Percentiles rank a stretch among this genome's conserved stretches.
These are phyloP conservation scores for Neurospora sp. DNA, from an alignment of 495 filamentous ascomycete genomes.

Conservation along the genomic window DNA sequence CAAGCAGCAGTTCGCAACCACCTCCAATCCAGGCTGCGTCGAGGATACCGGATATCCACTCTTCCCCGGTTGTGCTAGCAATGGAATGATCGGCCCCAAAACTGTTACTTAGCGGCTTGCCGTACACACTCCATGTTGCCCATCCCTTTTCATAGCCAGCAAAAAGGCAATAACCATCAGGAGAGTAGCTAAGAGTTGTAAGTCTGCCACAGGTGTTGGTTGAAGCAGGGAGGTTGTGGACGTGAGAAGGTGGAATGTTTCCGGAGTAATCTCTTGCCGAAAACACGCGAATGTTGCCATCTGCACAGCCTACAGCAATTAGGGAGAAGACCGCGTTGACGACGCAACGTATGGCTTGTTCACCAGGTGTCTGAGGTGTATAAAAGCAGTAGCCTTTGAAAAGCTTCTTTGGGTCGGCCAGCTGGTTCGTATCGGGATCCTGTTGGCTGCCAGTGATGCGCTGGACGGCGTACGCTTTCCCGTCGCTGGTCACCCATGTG, in stretches of 20 bases:
- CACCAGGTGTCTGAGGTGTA: slow-evolving; percentile 45
- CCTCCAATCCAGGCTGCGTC: slow-evolving; percentile 79
- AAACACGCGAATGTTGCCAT: slow-evolving; percentile 76
- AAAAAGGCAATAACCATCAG: slow-evolving; percentile 94
- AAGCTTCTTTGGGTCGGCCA: slow-evolving; percentile 45
- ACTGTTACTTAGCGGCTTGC: slow-evolving; percentile 73
- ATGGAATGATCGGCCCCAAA: slow-evolving; percentile 58
- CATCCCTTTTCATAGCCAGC: slow-evolving; percentile 89
- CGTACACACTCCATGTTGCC: slow-evolving; percentile 95
- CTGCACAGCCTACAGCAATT: slow-evolving; percentile 73
- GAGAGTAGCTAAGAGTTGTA: slow-evolving; percentile 74
- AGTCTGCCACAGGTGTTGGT: slow-evolving; percentile 52
- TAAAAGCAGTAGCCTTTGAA: slow-evolving; percentile 93
- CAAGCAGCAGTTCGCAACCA: slow-evolving; percentile 73
- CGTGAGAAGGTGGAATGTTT: slow-evolving; percentile 84
- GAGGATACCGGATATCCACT: slow-evolving; percentile 66
- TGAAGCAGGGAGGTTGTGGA: slow-evolving; percentile 56
- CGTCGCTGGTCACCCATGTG: slow-evolving; percentile 86
- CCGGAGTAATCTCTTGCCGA: slow-evolving; percentile 86
- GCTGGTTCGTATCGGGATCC: slow-evolving; percentile 16
- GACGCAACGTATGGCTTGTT: slow-evolving; percentile 59
- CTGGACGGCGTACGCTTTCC: slow-evolving; percentile 87
- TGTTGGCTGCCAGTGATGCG: slow-evolving; percentile 28
- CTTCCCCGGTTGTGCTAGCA: slow-evolving; percentile 57
- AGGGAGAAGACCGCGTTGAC: slow-evolving; percentile 93